Percentiles rank a stretch among this genome's conserved stretches.
Conservation (phyloP, 306 rosid genomes). For the Malus orientalis region DNA sequence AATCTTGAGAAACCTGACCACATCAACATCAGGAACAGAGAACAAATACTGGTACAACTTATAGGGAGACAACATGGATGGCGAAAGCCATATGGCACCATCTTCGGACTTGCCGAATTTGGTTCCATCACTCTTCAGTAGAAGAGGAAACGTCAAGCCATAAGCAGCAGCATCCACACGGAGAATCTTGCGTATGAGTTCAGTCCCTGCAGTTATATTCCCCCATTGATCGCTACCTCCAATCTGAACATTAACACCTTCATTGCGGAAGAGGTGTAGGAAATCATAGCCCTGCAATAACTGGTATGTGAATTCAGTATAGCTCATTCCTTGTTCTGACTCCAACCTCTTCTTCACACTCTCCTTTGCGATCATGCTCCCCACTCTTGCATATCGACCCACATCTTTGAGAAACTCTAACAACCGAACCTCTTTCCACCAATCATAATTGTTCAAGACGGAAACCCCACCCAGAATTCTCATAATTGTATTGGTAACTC, state of each 20-base stretch:
- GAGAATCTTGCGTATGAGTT: slow-evolving; percentile 67
- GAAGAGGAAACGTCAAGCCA: slow-evolving; percentile 87
- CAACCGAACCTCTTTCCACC: slow-evolving; percentile 84
- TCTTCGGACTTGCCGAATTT: slow-evolving; percentile 94
- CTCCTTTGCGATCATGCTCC: slow-evolving; percentile 88
- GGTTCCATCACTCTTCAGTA: slow-evolving; percentile 83
- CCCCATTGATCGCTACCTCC: slow-evolving; percentile 99
- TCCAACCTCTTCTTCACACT: slow-evolving; percentile 91
- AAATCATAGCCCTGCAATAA: slow-evolving; percentile 91
- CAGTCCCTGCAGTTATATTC: slow-evolving; percentile 91
- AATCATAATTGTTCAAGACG: slow-evolving; percentile 69
- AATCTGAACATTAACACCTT: slow-evolving; percentile 79
- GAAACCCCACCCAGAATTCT: slow-evolving; percentile 41
- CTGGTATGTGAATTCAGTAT: slow-evolving; percentile 84
- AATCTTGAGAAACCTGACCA: slow-evolving; percentile 65
- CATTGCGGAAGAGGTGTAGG: slow-evolving; percentile 55
- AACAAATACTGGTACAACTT: slow-evolving; percentile 89
- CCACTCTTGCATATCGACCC: slow-evolving; percentile 79
- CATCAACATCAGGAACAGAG: slow-evolving; percentile 76
- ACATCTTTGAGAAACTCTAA: slow-evolving; percentile 71
- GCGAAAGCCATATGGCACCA: slow-evolving; percentile 83
- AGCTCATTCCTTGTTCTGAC: slow-evolving; percentile 95
- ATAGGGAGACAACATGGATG: slow-evolving; percentile 59
- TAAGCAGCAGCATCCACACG: slow-evolving; percentile 63
- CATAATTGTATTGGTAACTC: slow-evolving; percentile 34